Conservation (phyloP, 2,329 filamentous ascomycete genomes). For the Penicillium sp. region DNA sequence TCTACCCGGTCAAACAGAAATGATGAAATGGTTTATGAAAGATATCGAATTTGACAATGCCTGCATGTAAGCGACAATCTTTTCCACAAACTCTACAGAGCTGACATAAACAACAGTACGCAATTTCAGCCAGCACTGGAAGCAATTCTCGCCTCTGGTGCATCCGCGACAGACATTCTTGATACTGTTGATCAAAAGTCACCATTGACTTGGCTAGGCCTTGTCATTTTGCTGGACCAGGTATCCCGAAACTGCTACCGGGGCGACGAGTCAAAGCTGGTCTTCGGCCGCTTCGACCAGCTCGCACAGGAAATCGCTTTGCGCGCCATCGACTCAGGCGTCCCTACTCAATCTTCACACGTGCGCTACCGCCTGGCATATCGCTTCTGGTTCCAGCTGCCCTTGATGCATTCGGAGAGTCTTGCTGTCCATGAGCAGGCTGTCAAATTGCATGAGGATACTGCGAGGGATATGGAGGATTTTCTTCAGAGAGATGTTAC, state of each 20-base stretch:
- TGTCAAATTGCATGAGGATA: conserved; percentile 19
- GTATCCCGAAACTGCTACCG: conserved; percentile 67
- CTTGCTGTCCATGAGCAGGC: conserved; percentile 24
- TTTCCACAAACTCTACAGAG: neutral
- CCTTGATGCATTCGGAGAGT: conserved; percentile 60
- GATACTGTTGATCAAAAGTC: conserved; percentile 17
- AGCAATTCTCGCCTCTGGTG: conserved; percentile 16
- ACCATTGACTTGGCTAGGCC: conserved; percentile 43
- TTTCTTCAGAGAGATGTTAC: conserved; percentile 15
- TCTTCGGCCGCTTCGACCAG: conserved; percentile 62
- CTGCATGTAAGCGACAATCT: conserved; percentile 21
- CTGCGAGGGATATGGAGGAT: conserved; percentile 19
- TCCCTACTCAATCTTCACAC: conserved; percentile 30
- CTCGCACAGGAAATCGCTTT: conserved; percentile 53
- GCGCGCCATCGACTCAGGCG: conserved; percentile 41
- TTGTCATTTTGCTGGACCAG: conserved; percentile 66
- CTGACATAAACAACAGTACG: conserved; percentile 8
- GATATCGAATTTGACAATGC: conserved; percentile 23
- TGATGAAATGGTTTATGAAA: conserved; percentile 26
- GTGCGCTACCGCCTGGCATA: conserved; percentile 43
- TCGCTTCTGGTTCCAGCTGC: conserved; percentile 63
- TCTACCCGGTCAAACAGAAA: conserved; percentile 21
- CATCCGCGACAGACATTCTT: conserved; percentile 21
- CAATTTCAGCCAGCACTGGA: conserved; percentile 26
- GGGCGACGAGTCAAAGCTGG: conserved; percentile 47